phyloP scores from a whole-genome alignment of 306 rosid species.

The Pueraria montana region DNA sequence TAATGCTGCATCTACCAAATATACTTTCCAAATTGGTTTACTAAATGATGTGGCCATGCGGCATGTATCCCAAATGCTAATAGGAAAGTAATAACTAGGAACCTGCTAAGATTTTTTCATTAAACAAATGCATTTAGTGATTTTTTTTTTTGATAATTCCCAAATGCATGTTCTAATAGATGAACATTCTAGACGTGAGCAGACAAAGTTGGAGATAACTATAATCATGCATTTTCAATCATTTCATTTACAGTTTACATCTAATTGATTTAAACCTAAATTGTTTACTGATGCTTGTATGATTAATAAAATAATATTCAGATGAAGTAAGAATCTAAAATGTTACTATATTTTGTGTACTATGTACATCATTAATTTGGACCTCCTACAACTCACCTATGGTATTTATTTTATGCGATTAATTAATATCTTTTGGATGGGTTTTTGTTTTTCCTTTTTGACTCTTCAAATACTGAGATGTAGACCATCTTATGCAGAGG shows the following conservation, averaged over 20 bases:
- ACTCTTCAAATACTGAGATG: slow-evolving; percentile 53
- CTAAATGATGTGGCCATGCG: background rate
- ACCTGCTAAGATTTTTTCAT: background rate
- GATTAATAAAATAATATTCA: background rate
- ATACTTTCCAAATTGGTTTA: slow-evolving; percentile 17
- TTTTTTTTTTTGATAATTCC: background rate
- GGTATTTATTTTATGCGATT: slow-evolving; percentile 27
- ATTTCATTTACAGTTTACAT: background rate
- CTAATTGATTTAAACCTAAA: slow-evolving; percentile 17
- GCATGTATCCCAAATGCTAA: background rate
- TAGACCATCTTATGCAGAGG: slow-evolving; percentile 75
- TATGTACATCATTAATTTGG: slow-evolving; percentile 6
- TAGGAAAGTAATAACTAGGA: background rate
- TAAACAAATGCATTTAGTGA: background rate
- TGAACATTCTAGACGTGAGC: slow-evolving; percentile 21
- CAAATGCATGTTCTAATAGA: slow-evolving; percentile 8
- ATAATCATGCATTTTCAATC: slow-evolving; percentile 10
- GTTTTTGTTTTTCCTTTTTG: slow-evolving; percentile 20
- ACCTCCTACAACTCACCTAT: background rate
- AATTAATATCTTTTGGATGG: background rate
- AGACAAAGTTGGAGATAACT: background rate
- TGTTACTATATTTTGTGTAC: background rate
- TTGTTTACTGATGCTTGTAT: slow-evolving; percentile 13
- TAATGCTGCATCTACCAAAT: slow-evolving; percentile 27
- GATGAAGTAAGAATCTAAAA: background rate